Percentiles rank a stretch among this genome's conserved stretches.
phyloP scores from a whole-genome alignment of 2,329 filamentous ascomycete species.

The Phyllosticta citribraziliensis region DNA sequence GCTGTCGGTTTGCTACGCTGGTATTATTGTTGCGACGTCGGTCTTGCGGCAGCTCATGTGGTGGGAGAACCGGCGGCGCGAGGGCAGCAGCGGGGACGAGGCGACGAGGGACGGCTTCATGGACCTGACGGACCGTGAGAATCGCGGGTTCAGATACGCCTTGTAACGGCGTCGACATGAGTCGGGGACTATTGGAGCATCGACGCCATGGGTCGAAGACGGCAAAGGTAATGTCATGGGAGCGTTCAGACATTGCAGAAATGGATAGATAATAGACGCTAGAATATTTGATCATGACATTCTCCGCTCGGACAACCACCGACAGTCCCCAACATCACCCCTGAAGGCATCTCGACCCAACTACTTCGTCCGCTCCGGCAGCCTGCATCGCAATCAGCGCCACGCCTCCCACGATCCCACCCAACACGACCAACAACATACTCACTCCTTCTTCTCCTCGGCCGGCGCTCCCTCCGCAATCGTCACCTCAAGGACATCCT shows the following conservation, averaged over 20 bases:
- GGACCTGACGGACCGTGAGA: slow-evolving; percentile 25
- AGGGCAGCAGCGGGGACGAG: slow-evolving; percentile 20
- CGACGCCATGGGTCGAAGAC: background rate
- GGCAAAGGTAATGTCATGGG: background rate
- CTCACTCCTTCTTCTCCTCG: slow-evolving; percentile 13
- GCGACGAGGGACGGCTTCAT: slow-evolving; percentile 26
- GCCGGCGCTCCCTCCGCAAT: slow-evolving; percentile 9
- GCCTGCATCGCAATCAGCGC: slow-evolving; percentile 1
- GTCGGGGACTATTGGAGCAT: background rate
- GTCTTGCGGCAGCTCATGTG: slow-evolving; percentile 22
- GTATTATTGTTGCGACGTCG: slow-evolving; percentile 27
- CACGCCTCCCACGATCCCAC: background rate
- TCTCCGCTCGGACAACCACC: background rate
- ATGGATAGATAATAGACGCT: background rate
- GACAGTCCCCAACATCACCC: background rate
- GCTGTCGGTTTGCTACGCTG: slow-evolving; percentile 35
- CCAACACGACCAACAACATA: slow-evolving; percentile 1
- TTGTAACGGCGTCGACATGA: background rate
- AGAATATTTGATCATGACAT: background rate
- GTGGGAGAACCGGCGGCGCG: slow-evolving; percentile 24
- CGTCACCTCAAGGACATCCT: slow-evolving; percentile 27
- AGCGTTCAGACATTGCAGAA: background rate
- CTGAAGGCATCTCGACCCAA: background rate
- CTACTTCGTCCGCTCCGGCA: slow-evolving; percentile 13
- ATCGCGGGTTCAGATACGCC: slow-evolving; percentile 24